Evolutionary conservation across 2,329 filamentous ascomycete species (phyloP), one percentile per base, ranked within the genome.

Genomic region (Tolypocladium capitatum): DNA sequence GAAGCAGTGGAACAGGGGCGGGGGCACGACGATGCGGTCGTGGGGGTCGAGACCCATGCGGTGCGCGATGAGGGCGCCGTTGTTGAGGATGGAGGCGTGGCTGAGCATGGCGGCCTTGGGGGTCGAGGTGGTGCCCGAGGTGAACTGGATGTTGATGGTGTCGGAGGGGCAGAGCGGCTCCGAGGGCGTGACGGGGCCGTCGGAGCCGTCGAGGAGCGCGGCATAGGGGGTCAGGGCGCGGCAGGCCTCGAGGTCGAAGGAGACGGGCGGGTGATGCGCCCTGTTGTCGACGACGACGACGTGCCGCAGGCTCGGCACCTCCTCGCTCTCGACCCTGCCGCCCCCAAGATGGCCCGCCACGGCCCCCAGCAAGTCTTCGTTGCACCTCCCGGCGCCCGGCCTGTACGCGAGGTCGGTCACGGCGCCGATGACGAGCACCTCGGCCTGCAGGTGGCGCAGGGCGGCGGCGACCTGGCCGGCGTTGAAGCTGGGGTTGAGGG

Each of bases 141-240:
- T 98, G 69, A 97, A 97, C 64, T 97, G 91, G 53, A 97, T 95
- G 61, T 96, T 97, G 55, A 94, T 83, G 2, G 84, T 80, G 45
- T 97, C 91, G 51, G 77, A 63, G 0, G 80, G 72, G 16, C 70
- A 55, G 1, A 83, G 70, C 0, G 68, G 68, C 24, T 62, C 48
- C 47, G 74, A 70, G 0, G 75, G 74, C 20, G 51, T 58, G 2
- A 79, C 57, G 2, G 61, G 18, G 0, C 57, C 49, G 2, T 59
- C 53, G 0, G 65, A 62, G 16, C 61, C 55, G 16, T 57, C 51
- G 35, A 70, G 56, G 30, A 81, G 64, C 1, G 55, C 47, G 1
- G 64, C 49, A 54, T 74, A 76, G 2, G 69, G 66, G 0, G 66
- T 76, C n/a, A 79, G 59, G 1, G 69, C 63, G 11, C 60, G 54